These are phyloP conservation scores for Austroboletus festivus DNA, from an alignment of 768 basidiomycete species.

Conservation along the genomic window DNA sequence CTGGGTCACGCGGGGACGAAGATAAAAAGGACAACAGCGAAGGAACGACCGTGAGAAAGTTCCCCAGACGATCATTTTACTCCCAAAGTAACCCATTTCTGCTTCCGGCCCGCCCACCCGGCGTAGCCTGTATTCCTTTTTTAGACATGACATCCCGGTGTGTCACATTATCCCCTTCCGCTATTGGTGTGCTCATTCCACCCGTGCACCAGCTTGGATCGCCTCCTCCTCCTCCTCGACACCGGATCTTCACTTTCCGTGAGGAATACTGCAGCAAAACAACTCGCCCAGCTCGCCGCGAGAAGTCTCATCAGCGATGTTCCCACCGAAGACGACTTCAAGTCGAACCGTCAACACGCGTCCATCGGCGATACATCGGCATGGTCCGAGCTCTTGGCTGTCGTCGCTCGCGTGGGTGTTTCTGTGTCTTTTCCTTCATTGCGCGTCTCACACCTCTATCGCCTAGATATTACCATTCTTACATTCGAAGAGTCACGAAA, in stretches of 20 bases:
- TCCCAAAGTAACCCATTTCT: constrained; percentile 42
- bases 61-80: constrained; percentile 46
- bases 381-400: constrained; percentile 88
- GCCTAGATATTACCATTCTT: constrained; percentile 83
- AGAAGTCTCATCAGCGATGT: constrained; percentile 84
- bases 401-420: constrained; percentile 74
- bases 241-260: constrained; percentile 90
- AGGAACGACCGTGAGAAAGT: constrained; percentile 45
- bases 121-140: constrained; percentile 55
- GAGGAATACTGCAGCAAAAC: constrained; percentile 93
- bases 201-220: constrained; percentile 70
- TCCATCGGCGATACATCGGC: constrained; percentile 64
- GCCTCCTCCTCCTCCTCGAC: constrained; percentile 92
- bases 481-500: constrained; percentile 89
- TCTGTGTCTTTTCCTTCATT: not conserved
- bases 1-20: constrained; percentile 43
- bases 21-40: constrained; percentile 62
- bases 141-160: constrained; percentile 77
- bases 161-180: constrained; percentile 1
- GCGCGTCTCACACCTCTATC: not conserved
- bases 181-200: not conserved
- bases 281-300: constrained; percentile 87
- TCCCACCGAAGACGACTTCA: constrained; percentile 74
- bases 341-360: constrained; percentile 54
- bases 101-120: constrained; percentile 38